Percentiles rank a stretch among this genome's conserved stretches.
phyloP scores from a whole-genome alignment of 225 moss, liverwort and hornwort genomes.

The Climacium dendroides region DNA sequence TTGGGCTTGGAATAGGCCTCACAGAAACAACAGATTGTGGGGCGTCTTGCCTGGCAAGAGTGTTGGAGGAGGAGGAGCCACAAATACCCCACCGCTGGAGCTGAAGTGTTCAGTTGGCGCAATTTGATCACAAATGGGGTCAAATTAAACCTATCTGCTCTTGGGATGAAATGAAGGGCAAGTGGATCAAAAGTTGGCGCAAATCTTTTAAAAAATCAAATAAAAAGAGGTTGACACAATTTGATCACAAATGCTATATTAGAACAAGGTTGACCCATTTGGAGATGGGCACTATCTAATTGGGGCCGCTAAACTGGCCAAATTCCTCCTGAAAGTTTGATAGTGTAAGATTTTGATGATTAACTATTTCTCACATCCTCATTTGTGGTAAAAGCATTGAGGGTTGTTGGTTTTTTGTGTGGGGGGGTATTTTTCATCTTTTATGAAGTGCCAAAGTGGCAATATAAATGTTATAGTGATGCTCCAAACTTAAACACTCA shows the following conservation, averaged over 20 bases:
- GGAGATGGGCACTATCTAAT: not conserved
- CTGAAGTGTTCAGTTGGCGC: not conserved
- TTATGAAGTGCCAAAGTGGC: no score
- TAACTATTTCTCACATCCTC: not conserved
- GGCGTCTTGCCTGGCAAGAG: not conserved
- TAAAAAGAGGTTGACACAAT: no score
- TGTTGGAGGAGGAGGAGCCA: not conserved
- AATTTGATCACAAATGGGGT: not conserved
- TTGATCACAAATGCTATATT: no score
- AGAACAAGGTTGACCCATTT: not conserved
- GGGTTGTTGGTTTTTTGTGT: no score
- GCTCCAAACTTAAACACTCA: no score
- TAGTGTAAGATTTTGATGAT: not conserved
- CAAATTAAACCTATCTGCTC: not conserved
- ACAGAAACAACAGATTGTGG: no score
- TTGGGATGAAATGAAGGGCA: not conserved
- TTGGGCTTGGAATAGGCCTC: not conserved
- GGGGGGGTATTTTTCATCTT: no score
- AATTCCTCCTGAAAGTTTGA: not conserved
- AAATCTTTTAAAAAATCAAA: no score
- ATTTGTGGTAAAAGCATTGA: no score
- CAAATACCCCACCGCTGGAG: not conserved
- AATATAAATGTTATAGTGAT: no score
- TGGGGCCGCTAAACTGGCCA: fast-evolving
- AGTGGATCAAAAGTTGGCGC: not conserved